These are phyloP conservation scores for Apiotrichum montevideense DNA, from an alignment of 1,284 basidiomycete genomes.

Conservation along the genomic window DNA sequence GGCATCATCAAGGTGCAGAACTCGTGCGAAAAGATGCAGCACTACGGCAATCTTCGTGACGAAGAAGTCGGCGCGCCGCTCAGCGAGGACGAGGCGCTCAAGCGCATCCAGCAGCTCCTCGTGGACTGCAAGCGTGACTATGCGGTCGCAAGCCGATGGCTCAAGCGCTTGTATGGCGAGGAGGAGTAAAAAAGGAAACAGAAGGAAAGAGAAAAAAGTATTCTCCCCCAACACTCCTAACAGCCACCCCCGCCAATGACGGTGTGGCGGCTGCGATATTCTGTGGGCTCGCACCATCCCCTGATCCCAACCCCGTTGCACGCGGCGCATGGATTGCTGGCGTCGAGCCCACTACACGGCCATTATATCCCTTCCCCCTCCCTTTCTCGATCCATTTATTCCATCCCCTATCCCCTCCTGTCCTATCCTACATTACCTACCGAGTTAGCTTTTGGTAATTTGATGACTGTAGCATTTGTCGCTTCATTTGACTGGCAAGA, in stretches of 20 bases:
- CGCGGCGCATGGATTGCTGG: too few relatives aligned
- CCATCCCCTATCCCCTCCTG: neutral
- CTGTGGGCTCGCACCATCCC: too few relatives aligned
- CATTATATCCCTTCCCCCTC: too few relatives aligned
- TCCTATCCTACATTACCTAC: neutral
- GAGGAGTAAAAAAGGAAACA: constrained; percentile 17
- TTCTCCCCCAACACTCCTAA: too few relatives aligned
- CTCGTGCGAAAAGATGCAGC: constrained; percentile 82
- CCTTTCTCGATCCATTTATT: neutral
- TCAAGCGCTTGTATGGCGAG: constrained; percentile 52
- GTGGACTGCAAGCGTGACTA: constrained; percentile 57
- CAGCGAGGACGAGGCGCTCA: constrained; percentile 57
- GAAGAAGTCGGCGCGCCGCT: constrained; percentile 50
- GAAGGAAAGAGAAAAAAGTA: neutral
- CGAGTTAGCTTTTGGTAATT: neutral
- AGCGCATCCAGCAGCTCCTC: constrained; percentile 56
- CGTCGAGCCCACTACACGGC: too few relatives aligned
- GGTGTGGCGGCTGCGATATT: too few relatives aligned
- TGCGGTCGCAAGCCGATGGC: constrained; percentile 54
- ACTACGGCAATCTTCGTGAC: constrained; percentile 60
- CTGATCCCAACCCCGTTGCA: too few relatives aligned
- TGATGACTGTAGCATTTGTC: constrained; percentile 8
- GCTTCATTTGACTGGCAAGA: neutral
- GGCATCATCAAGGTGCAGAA: constrained; percentile 73
- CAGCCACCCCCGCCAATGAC: too few relatives aligned